Evolutionary conservation across 2,329 filamentous ascomycete species (phyloP).

Genomic region (Aspergillus calidoustus): DNA sequence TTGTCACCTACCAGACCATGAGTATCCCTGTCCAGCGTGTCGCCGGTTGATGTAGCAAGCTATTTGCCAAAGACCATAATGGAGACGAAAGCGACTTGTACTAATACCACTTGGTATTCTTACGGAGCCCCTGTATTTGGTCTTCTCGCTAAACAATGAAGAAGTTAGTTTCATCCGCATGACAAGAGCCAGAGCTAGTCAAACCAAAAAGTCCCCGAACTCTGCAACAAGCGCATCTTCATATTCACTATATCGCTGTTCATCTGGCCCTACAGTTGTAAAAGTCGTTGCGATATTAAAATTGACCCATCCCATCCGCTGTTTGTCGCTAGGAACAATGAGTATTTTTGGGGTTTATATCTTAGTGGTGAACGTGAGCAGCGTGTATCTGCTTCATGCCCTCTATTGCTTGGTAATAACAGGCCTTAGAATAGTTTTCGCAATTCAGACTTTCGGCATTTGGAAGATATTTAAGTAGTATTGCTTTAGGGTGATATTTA

Average conservation of each 20-base stretch:
- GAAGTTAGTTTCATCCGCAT: too few species aligned
- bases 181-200: too few species aligned
- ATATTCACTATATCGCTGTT: background rate
- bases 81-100: too few species aligned
- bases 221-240: too few species aligned
- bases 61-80: too few species aligned
- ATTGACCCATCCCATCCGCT: conserved; percentile 29
- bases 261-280: background rate
- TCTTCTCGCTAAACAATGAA: too few species aligned
- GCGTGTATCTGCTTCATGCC: conserved; percentile 29
- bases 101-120: too few species aligned
- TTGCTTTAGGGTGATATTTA: conserved; percentile 25
- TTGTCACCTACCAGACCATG: too few species aligned
- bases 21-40: too few species aligned
- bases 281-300: conserved; percentile 32
- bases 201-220: too few species aligned
- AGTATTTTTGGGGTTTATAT: conserved; percentile 35
- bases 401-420: conserved; percentile 23
- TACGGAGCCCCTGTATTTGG: too few species aligned
- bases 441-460: conserved; percentile 27
- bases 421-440: conserved; percentile 25
- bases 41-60: too few species aligned
- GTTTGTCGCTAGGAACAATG: conserved; percentile 21
- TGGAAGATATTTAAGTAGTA: conserved; percentile 35
- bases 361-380: conserved; percentile 28